Evolutionary conservation across 345 rosid genomes (phyloP).

Genomic region (Brassica rapa): DNA sequence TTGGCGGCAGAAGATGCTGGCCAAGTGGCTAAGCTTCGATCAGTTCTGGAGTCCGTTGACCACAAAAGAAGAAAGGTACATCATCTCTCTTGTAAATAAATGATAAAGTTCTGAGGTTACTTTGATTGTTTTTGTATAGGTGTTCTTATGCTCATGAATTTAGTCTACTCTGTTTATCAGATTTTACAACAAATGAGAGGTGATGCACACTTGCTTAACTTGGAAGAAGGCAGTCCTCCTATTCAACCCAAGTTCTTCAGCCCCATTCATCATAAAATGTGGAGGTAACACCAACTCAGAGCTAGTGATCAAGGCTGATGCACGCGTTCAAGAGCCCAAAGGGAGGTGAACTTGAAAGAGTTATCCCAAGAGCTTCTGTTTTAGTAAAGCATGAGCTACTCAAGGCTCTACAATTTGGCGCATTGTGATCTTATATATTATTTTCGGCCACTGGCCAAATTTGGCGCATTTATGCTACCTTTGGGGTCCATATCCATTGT

Average conservation of each 20-base stretch:
- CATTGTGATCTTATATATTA: constrained; percentile 30
- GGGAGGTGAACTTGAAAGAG: constrained; percentile 83
- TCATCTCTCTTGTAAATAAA: too few species aligned
- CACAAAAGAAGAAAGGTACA: too few species aligned
- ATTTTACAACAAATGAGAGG: too few species aligned
- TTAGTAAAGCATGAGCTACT: constrained; percentile 58
- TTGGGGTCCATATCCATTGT: constrained; percentile 16
- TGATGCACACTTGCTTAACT: constrained; percentile 30
- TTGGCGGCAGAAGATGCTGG: too few species aligned
- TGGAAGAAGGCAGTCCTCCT: constrained; percentile 59
- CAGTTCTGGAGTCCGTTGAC: too few species aligned
- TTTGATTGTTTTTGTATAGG: too few species aligned
- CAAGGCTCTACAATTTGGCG: constrained; percentile 66
- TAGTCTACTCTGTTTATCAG: too few species aligned
- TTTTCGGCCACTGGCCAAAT: constrained; percentile 7
- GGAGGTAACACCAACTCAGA: constrained; percentile 91
- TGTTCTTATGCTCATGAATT: too few species aligned
- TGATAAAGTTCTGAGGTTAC: too few species aligned
- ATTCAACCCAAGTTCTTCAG: constrained; percentile 82
- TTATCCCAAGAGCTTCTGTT: constrained; percentile 78
- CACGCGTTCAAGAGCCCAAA: constrained; percentile 82
- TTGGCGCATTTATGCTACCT: constrained; percentile 5
- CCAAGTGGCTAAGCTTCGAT: too few species aligned
- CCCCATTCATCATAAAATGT: constrained; percentile 88
- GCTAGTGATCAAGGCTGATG: constrained; percentile 89